Base-by-base conservation (phyloP, 2,329 filamentous ascomycete genomes). In the Pseudocercospora ulei region DNA sequence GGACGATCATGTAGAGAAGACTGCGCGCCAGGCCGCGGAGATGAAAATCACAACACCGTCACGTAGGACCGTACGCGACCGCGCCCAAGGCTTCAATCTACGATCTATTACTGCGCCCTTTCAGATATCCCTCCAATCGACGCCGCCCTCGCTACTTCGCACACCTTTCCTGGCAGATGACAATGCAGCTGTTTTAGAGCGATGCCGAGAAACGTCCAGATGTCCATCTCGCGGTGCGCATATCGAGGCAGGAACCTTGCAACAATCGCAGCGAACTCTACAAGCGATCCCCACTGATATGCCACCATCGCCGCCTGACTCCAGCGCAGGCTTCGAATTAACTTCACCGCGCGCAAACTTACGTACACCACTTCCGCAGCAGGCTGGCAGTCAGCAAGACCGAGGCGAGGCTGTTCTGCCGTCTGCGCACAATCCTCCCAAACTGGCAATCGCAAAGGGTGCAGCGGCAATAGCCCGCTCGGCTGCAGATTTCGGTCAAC, bases 91-190 rank as follows among this genome's bases (percentile, higher is more conserved):
- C 18, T 39, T 49, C 20, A 37, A 47, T 13, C 36, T 53, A 48
- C 50, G 58, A 16, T 61, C 59, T 11, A 50, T 61, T 19, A 62
- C 58, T 5, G 56, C 54, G 19, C 58, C 68, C 20, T 57, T 65
- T 7, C 62, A 69, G 11, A 52, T 70, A 9, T 63, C 63, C 4
- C 39, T 69, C 4, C 53, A 65, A 24, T 61, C 64, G 5, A 65
- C 66, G 25, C 55, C 66, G 11, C 62, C 66, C 13, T 64, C 65
- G 13, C 58, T 56, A 29, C 39, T 55, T 22, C 46, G 49, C 39
- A 41, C 46, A 24, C 51, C 50, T n/a, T 50, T 53, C 23, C 46
- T 38, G 47, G 55, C 58, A 24, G 52, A 52, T 25, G 24, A 35
- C 22, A 23, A 28, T 17, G n/a, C 39, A 17, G 26, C n/a, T 35